Base-by-base conservation (phyloP, 352 stramenopile species). In the Globisporangium recalcitrans region DNA sequence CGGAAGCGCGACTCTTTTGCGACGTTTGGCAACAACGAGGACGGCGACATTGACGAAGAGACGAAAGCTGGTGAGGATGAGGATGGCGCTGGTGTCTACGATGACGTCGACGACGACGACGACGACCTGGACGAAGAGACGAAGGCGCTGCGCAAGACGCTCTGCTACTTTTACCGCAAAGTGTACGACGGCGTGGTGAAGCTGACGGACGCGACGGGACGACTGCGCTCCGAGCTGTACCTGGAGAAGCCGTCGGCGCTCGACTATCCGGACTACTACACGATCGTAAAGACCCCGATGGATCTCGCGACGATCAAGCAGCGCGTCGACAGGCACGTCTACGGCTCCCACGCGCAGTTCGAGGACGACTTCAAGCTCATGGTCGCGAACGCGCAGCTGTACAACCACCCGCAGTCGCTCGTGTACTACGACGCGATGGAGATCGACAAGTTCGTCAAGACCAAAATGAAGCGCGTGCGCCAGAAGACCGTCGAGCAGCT, bases 231-330 rank as follows among this genome's bases (percentile, higher is more conserved):
- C 1, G 78, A 90, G 26, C 55, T 93, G 52, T 95, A 89, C 60
- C 55, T 93, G 60, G 86, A 91, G 36, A 92, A 89, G 58, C 86
- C 86, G 13, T 93, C 86, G 32, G 74, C 82, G 19, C 36, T 78
- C 14, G 84, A 93, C 56, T 95, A 95, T 56, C 86, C 86, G 24
- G 90, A 97, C 68, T 97, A 97, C 63, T 96, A 97, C 66, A 69
- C 82, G 49, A 88, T 97, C 52, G 84, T 97, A 47, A 88, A 79
- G 53, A 51, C 87, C 2, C 85, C 91, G 4, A 97, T 97, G 87
- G 87, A 93, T 58, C 73, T 97, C 13, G 54, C 68, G 36, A 93
- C 84, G n/a, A 97, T 97, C 64, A 93, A 92, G 48, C 52, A 46
- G 13, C 90, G 91, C 5, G 83, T 93, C 9, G 84, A 92, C 56